phyloP scores from a whole-genome alignment of 305 asterid species.

The Fraxinus greggii region DNA sequence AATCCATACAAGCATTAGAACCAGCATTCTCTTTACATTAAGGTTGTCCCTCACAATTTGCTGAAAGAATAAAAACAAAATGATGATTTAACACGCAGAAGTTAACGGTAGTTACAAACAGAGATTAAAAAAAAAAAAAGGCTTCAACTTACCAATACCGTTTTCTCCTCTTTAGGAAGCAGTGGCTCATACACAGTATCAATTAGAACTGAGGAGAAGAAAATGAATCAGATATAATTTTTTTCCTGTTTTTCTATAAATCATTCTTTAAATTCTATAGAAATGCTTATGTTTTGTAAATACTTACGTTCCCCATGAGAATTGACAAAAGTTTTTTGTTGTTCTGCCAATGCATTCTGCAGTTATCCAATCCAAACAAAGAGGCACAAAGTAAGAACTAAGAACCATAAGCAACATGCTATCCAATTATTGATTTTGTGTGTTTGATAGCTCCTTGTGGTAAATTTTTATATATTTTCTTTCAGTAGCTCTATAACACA shows the following conservation, averaged over 20 bases:
- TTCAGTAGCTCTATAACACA: neutral
- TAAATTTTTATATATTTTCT: neutral
- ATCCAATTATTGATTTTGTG: neutral
- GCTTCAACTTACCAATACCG: conserved; percentile 42
- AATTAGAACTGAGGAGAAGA: conserved; percentile 52
- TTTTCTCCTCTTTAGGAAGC: conserved; percentile 63
- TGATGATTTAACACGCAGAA: neutral
- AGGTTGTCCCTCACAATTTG: conserved; percentile 59
- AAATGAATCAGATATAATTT: conserved; percentile 1
- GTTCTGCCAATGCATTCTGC: conserved; percentile 71
- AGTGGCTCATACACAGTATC: conserved; percentile 66
- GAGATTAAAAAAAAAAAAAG: neutral
- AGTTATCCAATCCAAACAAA: conserved; percentile 20
- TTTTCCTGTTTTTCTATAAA: neutral
- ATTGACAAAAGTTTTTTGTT: conserved; percentile 35
- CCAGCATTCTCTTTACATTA: conserved; percentile 42
- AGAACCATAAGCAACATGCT: neutral
- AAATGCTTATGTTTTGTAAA: neutral
- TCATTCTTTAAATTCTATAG: neutral
- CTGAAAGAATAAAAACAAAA: conserved; percentile 37
- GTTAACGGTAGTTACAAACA: neutral
- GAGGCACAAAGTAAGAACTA: neutral
- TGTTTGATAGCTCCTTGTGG: neutral
- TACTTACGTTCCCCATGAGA: conserved; percentile 85
- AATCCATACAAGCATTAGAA: conserved; percentile 59